Conservation (phyloP, 192 early-diverging fungal genomes). For the Gamsiella multidivaricata region DNA sequence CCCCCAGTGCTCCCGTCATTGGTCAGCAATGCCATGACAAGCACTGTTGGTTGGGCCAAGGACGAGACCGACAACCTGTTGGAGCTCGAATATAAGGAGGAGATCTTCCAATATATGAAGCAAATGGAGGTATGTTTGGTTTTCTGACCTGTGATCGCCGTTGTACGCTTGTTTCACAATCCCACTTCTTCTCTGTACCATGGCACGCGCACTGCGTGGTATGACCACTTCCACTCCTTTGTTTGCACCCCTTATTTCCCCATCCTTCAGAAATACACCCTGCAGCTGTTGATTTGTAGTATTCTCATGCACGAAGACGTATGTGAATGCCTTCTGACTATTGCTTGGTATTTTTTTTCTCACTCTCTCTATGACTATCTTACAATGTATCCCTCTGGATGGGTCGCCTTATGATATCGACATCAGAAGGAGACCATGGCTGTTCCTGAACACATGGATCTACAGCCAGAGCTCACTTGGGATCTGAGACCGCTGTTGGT, state of each 20-base stretch:
- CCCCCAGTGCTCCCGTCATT: slow-evolving; percentile 22
- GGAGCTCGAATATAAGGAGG: slow-evolving; percentile 52
- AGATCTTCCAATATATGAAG: slow-evolving; percentile 56
- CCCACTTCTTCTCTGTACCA: not conserved
- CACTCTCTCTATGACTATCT: not conserved
- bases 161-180: not conserved
- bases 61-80: slow-evolving; percentile 43
- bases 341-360: not conserved
- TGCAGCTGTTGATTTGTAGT: no score
- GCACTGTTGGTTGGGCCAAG: slow-evolving; percentile 41
- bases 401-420: not conserved
- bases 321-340: no score
- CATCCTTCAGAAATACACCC: no score
- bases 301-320: no score
- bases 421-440: slow-evolving; percentile 54
- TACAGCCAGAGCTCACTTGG: slow-evolving; percentile 58
- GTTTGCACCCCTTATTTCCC: not conserved
- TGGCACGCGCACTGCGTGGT: not conserved
- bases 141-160: not conserved
- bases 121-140: slow-evolving; percentile 50
- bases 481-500: slow-evolving; percentile 50
- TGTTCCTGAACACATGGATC: slow-evolving; percentile 53
- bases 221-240: not conserved
- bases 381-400: no score
- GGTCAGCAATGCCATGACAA: slow-evolving; percentile 52